Evolutionary conservation across 2,329 filamentous ascomycete species (phyloP).

Genomic region (Calonectria henricotiae): DNA sequence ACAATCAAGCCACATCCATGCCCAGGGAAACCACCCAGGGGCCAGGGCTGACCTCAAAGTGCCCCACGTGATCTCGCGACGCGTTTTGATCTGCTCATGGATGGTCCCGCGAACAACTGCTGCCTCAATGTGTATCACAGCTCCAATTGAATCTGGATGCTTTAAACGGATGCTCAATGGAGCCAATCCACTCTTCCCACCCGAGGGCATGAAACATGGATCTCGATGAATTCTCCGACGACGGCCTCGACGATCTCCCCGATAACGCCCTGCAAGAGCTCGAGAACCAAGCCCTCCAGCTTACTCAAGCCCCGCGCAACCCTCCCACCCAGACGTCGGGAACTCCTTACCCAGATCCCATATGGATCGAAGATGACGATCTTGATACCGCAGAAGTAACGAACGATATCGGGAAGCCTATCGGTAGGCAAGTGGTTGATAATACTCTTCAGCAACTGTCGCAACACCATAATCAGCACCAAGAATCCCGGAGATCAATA

Average conservation of each 20-base stretch:
- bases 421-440: constrained; percentile 58
- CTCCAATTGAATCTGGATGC: constrained; percentile 23
- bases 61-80: constrained; percentile 55
- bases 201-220: constrained; percentile 56
- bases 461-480: constrained; percentile 42
- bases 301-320: constrained; percentile 65
- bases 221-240: constrained; percentile 75
- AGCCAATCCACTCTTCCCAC: constrained; percentile 32
- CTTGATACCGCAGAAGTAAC: constrained; percentile 73
- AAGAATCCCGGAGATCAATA: constrained; percentile 50
- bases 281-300: constrained; percentile 75
- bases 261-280: constrained; percentile 73
- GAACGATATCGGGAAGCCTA: constrained; percentile 64
- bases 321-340: constrained; percentile 46
- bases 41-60: background rate
- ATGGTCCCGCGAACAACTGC: constrained; percentile 27
- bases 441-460: constrained; percentile 57
- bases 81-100: constrained; percentile 41
- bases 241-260: constrained; percentile 75
- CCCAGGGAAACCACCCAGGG: too few relatives aligned
- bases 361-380: constrained; percentile 71
- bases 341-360: constrained; percentile 57
- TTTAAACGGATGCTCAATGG: constrained; percentile 45
- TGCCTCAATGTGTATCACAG: constrained; percentile 25
- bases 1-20: too few relatives aligned